Base-by-base conservation (phyloP, 1,284 basidiomycete species). In the Pterulicium gracile region DNA sequence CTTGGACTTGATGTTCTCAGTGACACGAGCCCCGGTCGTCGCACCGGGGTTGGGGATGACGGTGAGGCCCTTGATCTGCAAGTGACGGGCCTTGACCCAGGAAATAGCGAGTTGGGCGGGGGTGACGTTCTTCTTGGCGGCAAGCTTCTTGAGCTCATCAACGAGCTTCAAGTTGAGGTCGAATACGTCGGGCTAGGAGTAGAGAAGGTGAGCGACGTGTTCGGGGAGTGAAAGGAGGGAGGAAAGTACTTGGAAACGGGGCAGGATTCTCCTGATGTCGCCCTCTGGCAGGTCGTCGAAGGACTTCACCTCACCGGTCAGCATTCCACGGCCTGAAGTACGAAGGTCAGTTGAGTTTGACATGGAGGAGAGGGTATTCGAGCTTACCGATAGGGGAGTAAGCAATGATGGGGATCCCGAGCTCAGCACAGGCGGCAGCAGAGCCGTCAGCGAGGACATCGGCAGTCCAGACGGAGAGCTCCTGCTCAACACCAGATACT, bases 21-120 rank as follows among this genome's bases (percentile, higher is more conserved):
- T 48, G 35, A 61, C 34, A 19, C 48, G 27, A 21, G 23, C 45
- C 10, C 18, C 22, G 3, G 36, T 24, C 56, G 64, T 63, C 3
- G 67, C 68, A 4, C 70, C 70, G 3, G 72, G 70, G 46, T 73
- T 68, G 1, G 70, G 70, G 51, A 43, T 43, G 20, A 43, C 17
- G 17, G 19, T 21, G 72, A 62, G 43, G 65, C 61, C 35, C 69
- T 65, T 22, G 5, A 4, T 5, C 19, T 39, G n/a, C 5, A 7
- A 15, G 5, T 13, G 19, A 39, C 36, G 36, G 42, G 42, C 42
- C 4, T 5, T 4, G 17, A 80, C 65, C 75, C 79, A 84, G 1
- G 75, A 78, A 13, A 85, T 63, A 14, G 68, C 68, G 14, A 83
- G 61, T 55, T 84, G 80, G 2, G 71, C 70, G 0, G 74, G 56